A percentile compares a stretch with the other conserved stretches of the same genome.
Evolutionary conservation across 192 early-diverging fungal species (phyloP).

Genomic region (Kickxella alabastrina): DNA sequence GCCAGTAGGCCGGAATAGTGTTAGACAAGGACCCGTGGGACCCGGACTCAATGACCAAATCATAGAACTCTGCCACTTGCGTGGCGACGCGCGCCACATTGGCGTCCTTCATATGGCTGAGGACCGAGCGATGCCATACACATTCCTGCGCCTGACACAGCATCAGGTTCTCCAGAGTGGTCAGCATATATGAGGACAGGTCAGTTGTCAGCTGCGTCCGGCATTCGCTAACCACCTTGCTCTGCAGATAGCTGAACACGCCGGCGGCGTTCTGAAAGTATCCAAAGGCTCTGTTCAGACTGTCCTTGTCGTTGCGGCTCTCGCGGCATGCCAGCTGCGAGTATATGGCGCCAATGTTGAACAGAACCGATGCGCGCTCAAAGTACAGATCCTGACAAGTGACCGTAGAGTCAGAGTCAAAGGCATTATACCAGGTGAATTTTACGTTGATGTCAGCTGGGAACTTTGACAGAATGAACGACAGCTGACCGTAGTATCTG

Average conservation of each 20-base stretch:
- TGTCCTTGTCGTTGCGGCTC: conserved; percentile 65
- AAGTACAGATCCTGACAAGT: conserved; percentile 71
- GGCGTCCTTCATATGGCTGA: conserved; percentile 76
- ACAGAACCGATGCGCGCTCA: conserved; percentile 80
- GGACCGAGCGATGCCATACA: conserved; percentile 81
- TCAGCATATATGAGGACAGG: conserved; percentile 64
- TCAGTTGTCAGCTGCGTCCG: conserved; percentile 65
- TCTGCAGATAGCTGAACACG: conserved; percentile 60
- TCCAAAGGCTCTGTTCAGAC: conserved; percentile 69
- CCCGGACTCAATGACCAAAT: conserved; percentile 61
- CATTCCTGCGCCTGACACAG: conserved; percentile 94
- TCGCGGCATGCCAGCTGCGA: conserved; percentile 73
- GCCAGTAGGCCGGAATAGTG: conserved; percentile 62
- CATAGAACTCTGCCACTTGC: conserved; percentile 71
- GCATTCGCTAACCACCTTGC: conserved; percentile 60
- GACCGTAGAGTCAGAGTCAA: conserved; percentile 13
- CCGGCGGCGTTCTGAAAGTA: conserved; percentile 87
- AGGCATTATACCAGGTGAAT: conserved; percentile 31
- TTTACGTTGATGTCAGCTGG: conserved; percentile 70
- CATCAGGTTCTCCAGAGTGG: conserved; percentile 70
- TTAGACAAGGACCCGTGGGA: conserved; percentile 53
- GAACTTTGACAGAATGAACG: conserved; percentile 80
- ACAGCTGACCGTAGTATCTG: conserved; percentile 82
- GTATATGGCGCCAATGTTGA: conserved; percentile 83
- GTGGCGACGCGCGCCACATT: conserved; percentile 72